These are phyloP conservation scores for Myxozyma lipomycoides DNA, from an alignment of 805 yeast species.

Conservation along the genomic window DNA sequence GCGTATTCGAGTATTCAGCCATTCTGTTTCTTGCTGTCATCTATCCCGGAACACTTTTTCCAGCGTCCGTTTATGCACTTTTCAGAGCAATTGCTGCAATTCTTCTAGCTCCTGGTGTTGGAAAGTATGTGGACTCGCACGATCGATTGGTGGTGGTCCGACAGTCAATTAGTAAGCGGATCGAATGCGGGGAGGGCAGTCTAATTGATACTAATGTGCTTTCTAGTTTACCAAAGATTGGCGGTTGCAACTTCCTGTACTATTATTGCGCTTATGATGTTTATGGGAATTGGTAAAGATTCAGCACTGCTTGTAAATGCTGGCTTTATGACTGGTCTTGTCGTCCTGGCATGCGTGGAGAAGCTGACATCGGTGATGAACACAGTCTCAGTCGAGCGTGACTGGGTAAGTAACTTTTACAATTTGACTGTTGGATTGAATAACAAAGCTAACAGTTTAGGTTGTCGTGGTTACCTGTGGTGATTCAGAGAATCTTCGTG, in stretches of 20 bases:
- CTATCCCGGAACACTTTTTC: conserved; percentile 38
- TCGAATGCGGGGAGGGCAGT: not conserved
- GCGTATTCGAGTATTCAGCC: conserved; percentile 42
- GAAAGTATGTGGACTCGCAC: conserved; percentile 35
- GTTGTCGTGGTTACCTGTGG: conserved; percentile 38
- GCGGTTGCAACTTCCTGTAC: conserved; percentile 35
- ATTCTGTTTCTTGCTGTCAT: conserved; percentile 38
- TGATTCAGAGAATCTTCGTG: conserved; percentile 31
- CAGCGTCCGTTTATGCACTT: conserved; percentile 40
- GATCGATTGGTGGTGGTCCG: conserved; percentile 37
- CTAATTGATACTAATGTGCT: too few species aligned
- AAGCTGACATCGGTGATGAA: conserved; percentile 38
- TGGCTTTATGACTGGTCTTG: conserved; percentile 27
- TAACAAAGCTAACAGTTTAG: not conserved
- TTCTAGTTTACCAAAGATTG: conserved; percentile 32
- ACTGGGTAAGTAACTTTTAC: conserved; percentile 35
- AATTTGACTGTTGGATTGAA: not conserved
- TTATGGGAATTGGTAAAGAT: conserved; percentile 3
- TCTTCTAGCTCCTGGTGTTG: conserved; percentile 33
- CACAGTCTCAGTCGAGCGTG: conserved; percentile 41
- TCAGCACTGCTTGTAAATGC: conserved; percentile 2
- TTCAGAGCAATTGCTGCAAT: conserved; percentile 35
- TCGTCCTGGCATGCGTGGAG: conserved; percentile 39
- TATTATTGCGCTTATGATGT: conserved; percentile 27
- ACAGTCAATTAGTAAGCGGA: conserved; percentile 33